Base-by-base conservation (phyloP, 2,329 filamentous ascomycete genomes). In the Alternaria burnsii region DNA sequence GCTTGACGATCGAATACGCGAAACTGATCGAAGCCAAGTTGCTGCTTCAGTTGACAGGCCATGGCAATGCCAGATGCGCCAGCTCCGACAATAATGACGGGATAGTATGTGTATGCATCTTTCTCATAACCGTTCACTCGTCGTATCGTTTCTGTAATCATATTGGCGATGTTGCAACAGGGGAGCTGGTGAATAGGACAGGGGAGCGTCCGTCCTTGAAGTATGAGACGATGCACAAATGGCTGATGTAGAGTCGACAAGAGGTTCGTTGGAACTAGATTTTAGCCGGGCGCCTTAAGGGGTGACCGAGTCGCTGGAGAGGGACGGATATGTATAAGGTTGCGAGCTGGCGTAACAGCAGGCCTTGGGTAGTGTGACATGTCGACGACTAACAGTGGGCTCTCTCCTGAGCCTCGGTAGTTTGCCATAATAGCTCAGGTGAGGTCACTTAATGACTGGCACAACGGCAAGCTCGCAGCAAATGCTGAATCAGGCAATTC, bases 21-120 rank as follows among this genome's bases (percentile, higher is more conserved):
- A 66, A 90, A 83, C 61, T 89, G 86, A 62, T 84, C 83, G 55
- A 87, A 87, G 30, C 82, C 83, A 42, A 89, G 82, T 73, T 83
- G 83, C 18, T 85, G 78, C 67, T 87, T 85, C 52, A 90, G 73
- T 24, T 84, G 84, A 42, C 85, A 87, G 8, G 84, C 88, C 69
- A 89, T 83, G 3, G 85, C 86, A 56, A 90, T 87, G 20, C 84
- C 88, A 0, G 87, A 88, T 67, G 88, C 85, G 12, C 88, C 88
- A 1, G 85, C 84, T 28, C 88, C 88, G 40, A 90, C 83, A 66
- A 88, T 84, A 52, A 85, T 71, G 53, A 87, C 80, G 1, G 84
- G 84, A 58, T 78, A 78, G 64, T 80, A 80, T 2, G 76, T 80
- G 63, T 79, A 79, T 2, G 76, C 77, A 74, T 79, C 53, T 16